Conservation (phyloP, 768 basidiomycete species). For the Neoboletus magnificus region DNA sequence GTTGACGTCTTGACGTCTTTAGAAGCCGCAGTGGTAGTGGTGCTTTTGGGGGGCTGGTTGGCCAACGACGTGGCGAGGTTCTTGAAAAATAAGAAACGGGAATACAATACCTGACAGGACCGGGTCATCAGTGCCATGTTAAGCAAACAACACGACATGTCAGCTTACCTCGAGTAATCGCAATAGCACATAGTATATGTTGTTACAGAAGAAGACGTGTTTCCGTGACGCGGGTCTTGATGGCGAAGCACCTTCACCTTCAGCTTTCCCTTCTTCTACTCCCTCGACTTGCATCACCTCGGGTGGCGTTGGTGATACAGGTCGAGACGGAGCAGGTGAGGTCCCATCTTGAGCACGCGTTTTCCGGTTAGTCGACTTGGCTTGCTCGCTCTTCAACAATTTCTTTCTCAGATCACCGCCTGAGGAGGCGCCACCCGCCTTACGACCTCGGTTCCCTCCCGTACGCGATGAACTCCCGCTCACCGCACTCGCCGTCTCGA, state of each 20-base stretch:
- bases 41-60: slow-evolving; percentile 19
- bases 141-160: background rate
- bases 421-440: slow-evolving; percentile 37
- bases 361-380: slow-evolving; percentile 62
- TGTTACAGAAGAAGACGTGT: slow-evolving; percentile 82
- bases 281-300: slow-evolving; percentile 40
- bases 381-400: slow-evolving; percentile 77
- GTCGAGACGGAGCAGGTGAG: slow-evolving; percentile 56
- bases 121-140: slow-evolving; percentile 1
- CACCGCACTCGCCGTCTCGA: slow-evolving; percentile 32
- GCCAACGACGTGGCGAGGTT: slow-evolving; percentile 51
- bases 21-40: too few relatives aligned
- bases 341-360: slow-evolving; percentile 52
- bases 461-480: slow-evolving; percentile 26
- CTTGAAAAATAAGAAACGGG: slow-evolving; percentile 79
- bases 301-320: slow-evolving; percentile 56
- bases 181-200: slow-evolving; percentile 80
- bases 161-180: slow-evolving; percentile 78
- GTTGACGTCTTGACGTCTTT: too few relatives aligned
- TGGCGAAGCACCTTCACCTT: slow-evolving; percentile 15
- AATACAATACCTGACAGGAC: slow-evolving; percentile 65
- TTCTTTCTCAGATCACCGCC: slow-evolving; percentile 76
- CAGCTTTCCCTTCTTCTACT: slow-evolving; percentile 27
- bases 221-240: slow-evolving; percentile 41
- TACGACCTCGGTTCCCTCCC: slow-evolving; percentile 41